Base-by-base conservation (phyloP, 202 grass and related monocot genomes). In the Zoysia matrella region DNA sequence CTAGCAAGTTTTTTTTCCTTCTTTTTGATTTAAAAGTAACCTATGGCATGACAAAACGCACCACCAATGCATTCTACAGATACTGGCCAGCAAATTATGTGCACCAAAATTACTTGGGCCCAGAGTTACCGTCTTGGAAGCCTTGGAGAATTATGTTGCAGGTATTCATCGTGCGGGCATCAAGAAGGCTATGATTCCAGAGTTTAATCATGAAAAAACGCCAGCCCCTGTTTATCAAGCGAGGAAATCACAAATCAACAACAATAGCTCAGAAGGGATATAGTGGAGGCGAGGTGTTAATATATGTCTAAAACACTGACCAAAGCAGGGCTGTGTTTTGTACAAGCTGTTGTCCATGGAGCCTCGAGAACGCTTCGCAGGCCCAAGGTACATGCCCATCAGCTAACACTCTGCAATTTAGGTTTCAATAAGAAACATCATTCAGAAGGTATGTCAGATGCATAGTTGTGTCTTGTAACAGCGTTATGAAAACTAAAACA, bases 331-430 rank as follows among this genome's bases (percentile, higher is more conserved):
- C 80, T 11, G 92, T 88, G 62, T 85, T 85, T 48, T 75, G 85
- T 58, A 85, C 85, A 79, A 99, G 89, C 72, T 89, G 71, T 68
- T 70, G 65, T 61, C 91, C 96, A 92, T 99, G 96, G 60, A 89
- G 73, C 68, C 71, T 84, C 3, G 89, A 94, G 61, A 95, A 99
- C 60, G 90, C 96, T 79, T 96, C 89, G 8, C 89, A 95, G 54
- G 93, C 91, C 96, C 96, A 99, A 66, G 96, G 93, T 60, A 99
- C 88, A 85, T 96, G 96, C 41, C 93, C 96, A 89, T 99, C 96
- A 4, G 96, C 96, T 82, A 99, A 80, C 77, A 99, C 93, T 67
- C 96, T 99, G 73, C 57, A 85, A 89, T 84, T 67, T 72, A 75
- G 2, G 50, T 65, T 81, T 84, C 46, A 40, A 46, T 71, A 74